These are phyloP conservation scores for Elongisporangium anandrum DNA, from an alignment of 352 stramenopile species.

Conservation along the genomic window DNA sequence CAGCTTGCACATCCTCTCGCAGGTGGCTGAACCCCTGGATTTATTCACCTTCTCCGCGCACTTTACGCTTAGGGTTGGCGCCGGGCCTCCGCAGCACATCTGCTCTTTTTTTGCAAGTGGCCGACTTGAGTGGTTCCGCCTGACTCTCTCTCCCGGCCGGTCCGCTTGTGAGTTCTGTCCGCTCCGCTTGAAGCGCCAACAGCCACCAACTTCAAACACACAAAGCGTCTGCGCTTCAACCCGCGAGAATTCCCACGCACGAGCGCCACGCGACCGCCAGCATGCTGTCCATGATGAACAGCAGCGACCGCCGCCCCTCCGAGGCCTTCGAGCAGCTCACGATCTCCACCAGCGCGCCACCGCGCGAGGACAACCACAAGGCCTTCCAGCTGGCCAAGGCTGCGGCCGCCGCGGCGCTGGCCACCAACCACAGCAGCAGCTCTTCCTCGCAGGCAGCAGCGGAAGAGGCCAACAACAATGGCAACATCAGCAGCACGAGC, in stretches of 20 bases:
- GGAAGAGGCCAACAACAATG: constrained; percentile 8
- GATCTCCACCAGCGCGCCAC: constrained; percentile 1
- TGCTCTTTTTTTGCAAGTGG: constrained; percentile 46
- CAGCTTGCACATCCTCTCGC: not conserved
- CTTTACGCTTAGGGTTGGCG: not conserved
- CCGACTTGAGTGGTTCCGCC: constrained; percentile 28
- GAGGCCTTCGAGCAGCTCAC: not conserved
- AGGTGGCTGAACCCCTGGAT: not conserved
- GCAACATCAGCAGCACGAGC: constrained; percentile 12
- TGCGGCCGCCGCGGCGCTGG: constrained; percentile 2
- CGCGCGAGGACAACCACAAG: constrained; percentile 1
- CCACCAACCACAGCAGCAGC: not conserved
- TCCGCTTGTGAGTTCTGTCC: constrained; percentile 8
- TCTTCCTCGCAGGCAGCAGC: not conserved
- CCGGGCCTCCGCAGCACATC: not conserved
- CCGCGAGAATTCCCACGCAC: constrained; percentile 1
- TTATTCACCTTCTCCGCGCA: not conserved
- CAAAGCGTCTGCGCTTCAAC: constrained; percentile 7
- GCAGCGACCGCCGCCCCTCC: constrained; percentile 11
- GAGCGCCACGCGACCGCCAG: constrained; percentile 9
- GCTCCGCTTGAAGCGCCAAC: constrained; percentile 61
- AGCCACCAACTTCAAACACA: constrained; percentile 80
- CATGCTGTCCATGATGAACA: constrained; percentile 67
- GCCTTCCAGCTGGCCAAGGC: constrained; percentile 1
- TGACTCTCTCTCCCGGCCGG: constrained; percentile 31